Conservation (phyloP, 257 asterid species). For the Apocynum venetum region DNA sequence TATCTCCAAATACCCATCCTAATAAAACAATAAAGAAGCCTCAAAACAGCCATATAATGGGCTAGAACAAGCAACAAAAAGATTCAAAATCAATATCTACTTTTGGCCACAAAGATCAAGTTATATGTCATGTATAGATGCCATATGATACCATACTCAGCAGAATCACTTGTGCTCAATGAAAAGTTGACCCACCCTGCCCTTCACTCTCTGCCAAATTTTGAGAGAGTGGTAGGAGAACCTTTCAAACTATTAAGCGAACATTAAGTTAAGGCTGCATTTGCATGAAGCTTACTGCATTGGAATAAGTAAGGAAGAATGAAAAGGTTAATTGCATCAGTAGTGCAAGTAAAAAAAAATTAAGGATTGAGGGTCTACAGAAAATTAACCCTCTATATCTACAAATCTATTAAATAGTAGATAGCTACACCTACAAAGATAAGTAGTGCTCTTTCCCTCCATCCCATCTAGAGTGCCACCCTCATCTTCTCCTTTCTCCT, state of each 20-base stretch:
- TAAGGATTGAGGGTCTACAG: not conserved
- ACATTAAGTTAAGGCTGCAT: not conserved
- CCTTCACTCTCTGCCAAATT: not conserved
- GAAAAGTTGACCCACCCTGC: not conserved
- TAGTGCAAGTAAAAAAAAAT: not conserved
- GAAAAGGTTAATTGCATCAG: not conserved
- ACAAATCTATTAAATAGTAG: too few species aligned
- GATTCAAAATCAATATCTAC: not conserved
- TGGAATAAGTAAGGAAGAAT: not conserved
- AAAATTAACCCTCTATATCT: not conserved
- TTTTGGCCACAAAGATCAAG: not conserved
- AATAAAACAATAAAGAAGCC: not conserved
- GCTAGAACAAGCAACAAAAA: not conserved
- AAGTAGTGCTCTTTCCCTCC: too few species aligned
- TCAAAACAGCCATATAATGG: not conserved
- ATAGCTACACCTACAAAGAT: too few species aligned
- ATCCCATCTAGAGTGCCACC: not conserved
- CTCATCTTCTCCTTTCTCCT: not conserved
- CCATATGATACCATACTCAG: not conserved
- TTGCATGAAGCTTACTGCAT: not conserved
- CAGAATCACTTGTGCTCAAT: not conserved
- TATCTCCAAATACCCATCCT: not conserved
- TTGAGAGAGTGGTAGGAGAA: not conserved
- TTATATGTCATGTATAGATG: not conserved
- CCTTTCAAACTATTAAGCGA: not conserved